Evolutionary conservation across 2,329 filamentous ascomycete species (phyloP).

Genomic region (Amauroascus niger): DNA sequence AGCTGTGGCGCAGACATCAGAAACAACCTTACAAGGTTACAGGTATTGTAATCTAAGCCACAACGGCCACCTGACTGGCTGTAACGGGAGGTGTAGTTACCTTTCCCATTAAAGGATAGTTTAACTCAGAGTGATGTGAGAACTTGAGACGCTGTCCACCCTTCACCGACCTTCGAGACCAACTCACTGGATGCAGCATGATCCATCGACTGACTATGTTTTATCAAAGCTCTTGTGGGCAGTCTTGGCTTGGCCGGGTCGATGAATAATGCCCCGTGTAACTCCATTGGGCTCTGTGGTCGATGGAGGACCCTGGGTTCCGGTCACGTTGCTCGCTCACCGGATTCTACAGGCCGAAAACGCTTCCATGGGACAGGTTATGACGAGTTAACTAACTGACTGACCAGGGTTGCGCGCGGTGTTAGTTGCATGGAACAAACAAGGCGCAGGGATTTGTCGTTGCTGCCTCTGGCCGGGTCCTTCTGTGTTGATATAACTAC

Average conservation of each 20-base stretch:
- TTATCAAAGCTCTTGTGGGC: not conserved
- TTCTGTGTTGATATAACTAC: not conserved
- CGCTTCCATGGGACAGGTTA: not conserved
- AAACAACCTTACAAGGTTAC: too few relatives aligned
- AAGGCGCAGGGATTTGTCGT: constrained; percentile 1
- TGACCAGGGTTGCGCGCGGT: not conserved
- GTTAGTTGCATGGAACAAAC: constrained; percentile 4
- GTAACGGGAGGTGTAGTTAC: too few relatives aligned
- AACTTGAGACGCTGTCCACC: too few relatives aligned
- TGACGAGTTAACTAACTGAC: too few relatives aligned
- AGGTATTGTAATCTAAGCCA: constrained; percentile 5
- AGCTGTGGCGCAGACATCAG: too few relatives aligned
- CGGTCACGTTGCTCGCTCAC: constrained; percentile 8
- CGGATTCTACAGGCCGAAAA: constrained; percentile 6
- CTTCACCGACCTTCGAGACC: not conserved
- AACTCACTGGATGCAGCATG: too few relatives aligned
- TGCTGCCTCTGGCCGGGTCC: not conserved
- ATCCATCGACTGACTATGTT: not conserved
- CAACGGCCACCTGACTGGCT: not conserved
- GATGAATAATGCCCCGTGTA: not conserved
- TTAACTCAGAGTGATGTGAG: too few relatives aligned
- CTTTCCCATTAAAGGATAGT: too few relatives aligned
- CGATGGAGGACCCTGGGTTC: not conserved
- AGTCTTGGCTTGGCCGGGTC: not conserved
- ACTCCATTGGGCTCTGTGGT: not conserved